These are phyloP conservation scores for Pascua guehoae DNA, from an alignment of 1,284 basidiomycete species.

Conservation along the genomic window DNA sequence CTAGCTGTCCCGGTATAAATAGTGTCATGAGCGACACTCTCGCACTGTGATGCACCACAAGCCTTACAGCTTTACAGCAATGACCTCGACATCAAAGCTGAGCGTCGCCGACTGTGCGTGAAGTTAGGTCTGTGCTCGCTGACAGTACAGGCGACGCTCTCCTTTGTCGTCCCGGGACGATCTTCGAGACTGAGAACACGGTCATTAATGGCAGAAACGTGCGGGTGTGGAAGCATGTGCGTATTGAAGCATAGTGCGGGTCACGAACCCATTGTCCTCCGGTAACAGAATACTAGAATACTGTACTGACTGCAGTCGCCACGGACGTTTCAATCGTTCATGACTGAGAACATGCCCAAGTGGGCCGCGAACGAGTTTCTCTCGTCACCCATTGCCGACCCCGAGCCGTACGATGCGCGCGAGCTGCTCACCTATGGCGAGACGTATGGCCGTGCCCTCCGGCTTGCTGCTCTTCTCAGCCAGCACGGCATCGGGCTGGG, in stretches of 20 bases:
- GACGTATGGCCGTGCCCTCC: conserved; percentile 20
- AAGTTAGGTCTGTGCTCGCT: not conserved
- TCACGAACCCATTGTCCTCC: too few species aligned
- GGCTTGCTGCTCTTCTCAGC: conserved; percentile 33
- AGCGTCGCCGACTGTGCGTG: too few species aligned
- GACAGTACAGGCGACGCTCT: not conserved
- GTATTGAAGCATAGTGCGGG: too few species aligned
- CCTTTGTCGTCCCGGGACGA: not conserved
- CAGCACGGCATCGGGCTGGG: conserved; percentile 29
- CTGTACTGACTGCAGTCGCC: not conserved
- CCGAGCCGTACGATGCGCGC: not conserved
- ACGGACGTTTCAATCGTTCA: not conserved
- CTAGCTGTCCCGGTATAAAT: too few species aligned
- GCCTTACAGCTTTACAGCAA: too few species aligned
- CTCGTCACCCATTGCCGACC: conserved; percentile 26
- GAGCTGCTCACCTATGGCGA: conserved; percentile 27
- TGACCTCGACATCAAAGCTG: too few species aligned
- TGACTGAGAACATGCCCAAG: not conserved
- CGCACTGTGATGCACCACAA: too few species aligned
- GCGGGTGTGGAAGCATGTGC: conserved; percentile 1
- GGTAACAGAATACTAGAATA: too few species aligned
- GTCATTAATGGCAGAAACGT: not conserved
- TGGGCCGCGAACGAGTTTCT: conserved; percentile 20
- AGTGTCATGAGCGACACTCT: too few species aligned
- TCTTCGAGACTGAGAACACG: not conserved